These are phyloP conservation scores for Petunia secreta DNA, from an alignment of 257 asterid genomes.

Conservation along the genomic window DNA sequence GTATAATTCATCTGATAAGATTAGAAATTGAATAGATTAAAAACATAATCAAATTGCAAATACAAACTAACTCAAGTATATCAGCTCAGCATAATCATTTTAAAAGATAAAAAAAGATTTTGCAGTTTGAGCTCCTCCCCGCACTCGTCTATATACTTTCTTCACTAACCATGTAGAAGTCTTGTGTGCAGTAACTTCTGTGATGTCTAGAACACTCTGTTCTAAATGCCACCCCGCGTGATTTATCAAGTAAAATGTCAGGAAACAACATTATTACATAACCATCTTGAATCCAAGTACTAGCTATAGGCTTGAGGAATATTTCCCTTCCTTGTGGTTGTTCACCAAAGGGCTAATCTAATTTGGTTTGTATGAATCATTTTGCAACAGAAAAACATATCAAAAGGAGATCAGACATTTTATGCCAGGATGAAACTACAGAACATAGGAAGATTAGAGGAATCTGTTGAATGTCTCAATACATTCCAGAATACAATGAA, in stretches of 20 bases:
- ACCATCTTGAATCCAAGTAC: too few relatives aligned
- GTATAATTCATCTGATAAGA: background rate
- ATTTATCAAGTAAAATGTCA: too few relatives aligned
- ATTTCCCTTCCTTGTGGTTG: too few relatives aligned
- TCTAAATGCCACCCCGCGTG: background rate
- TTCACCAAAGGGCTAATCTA: too few relatives aligned
- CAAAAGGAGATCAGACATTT: conserved; percentile 23
- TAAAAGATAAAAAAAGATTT: background rate
- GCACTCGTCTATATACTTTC: conserved; percentile 20
- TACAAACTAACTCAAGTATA: conserved; percentile 11
- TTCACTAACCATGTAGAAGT: conserved; percentile 6
- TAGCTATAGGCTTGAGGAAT: too few relatives aligned
- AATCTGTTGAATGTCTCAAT: too few relatives aligned
- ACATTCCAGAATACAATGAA: too few relatives aligned
- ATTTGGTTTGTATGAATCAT: conserved; percentile 2
- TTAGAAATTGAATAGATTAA: background rate
- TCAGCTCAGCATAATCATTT: conserved; percentile 2
- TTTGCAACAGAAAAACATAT: background rate
- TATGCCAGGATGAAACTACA: background rate
- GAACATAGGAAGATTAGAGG: too few relatives aligned
- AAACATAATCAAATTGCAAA: background rate
- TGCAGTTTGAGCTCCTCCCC: conserved; percentile 25
- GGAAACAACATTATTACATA: too few relatives aligned
- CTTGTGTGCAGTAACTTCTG: conserved; percentile 19
- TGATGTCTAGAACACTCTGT: background rate